Conservation (phyloP, 768 basidiomycete genomes). For the Hygrophoropsis aurantiaca region DNA sequence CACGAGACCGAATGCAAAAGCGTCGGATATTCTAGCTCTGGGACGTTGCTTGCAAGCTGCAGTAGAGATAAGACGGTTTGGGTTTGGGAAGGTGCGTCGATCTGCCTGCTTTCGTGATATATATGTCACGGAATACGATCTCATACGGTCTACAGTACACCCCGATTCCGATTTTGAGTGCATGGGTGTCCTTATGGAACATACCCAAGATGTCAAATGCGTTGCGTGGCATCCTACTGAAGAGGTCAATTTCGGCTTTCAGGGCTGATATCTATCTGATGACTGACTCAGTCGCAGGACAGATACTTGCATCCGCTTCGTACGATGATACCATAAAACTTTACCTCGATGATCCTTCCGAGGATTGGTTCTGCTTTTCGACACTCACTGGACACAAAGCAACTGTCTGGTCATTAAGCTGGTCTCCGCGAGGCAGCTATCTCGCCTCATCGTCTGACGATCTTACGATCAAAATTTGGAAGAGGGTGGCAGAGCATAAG, state of each 20-base stretch:
- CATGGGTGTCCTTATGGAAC: conserved; percentile 94
- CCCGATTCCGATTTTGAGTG: conserved; percentile 95
- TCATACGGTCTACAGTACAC: conserved; percentile 51
- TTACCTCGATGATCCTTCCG: conserved; percentile 88
- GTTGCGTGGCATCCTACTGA: conserved; percentile 95
- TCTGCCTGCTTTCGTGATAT: not conserved
- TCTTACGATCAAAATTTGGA: conserved; percentile 83
- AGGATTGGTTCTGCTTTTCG: conserved; percentile 90
- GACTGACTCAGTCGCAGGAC: conserved; percentile 22
- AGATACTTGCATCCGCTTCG: conserved; percentile 95
- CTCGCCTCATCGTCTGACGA: conserved; percentile 89
- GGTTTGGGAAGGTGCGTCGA: conserved; percentile 88
- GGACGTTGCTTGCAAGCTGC: conserved; percentile 84
- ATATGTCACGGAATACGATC: conserved; percentile 1
- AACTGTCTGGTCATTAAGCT: conserved; percentile 92
- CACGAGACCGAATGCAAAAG: conserved; percentile 97
- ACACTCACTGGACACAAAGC: conserved; percentile 80
- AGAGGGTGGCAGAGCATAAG: conserved; percentile 55
- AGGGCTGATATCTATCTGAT: conserved; percentile 4
- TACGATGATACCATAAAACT: conserved; percentile 97
- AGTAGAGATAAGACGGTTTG: conserved; percentile 97
- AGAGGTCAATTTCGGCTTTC: conserved; percentile 57
- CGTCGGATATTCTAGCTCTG: conserved; percentile 78
- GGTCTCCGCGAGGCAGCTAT: conserved; percentile 73
- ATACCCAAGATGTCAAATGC: conserved; percentile 93